These are phyloP conservation scores for Scutellaria barbata DNA, from an alignment of 257 asterid species.

Conservation along the genomic window DNA sequence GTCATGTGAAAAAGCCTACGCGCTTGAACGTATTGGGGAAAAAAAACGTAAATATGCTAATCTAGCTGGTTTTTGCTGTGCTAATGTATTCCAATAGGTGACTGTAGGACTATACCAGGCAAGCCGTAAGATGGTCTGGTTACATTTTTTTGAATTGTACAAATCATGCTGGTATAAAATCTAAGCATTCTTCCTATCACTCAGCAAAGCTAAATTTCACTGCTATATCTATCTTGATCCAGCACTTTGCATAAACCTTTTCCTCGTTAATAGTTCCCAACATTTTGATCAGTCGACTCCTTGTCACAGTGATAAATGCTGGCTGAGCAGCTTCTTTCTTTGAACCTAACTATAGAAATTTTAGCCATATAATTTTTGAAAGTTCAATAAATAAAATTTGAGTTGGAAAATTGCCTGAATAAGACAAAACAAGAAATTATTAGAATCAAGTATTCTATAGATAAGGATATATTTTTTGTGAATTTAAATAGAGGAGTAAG, in stretches of 20 bases:
- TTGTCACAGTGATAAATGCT: constrained; percentile 38
- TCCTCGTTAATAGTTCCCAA: constrained; percentile 44
- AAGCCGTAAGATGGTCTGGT: too few species aligned
- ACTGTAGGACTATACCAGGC: too few species aligned
- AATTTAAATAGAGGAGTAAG: constrained; percentile 25
- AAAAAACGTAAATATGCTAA: too few species aligned
- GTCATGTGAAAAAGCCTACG: background rate
- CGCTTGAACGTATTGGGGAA: too few species aligned
- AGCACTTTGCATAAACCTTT: background rate
- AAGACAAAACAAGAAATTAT: constrained; percentile 4
- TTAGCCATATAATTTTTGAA: constrained; percentile 35
- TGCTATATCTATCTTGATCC: too few species aligned
- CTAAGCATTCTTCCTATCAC: too few species aligned
- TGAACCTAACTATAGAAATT: constrained; percentile 28
- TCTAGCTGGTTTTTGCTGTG: too few species aligned
- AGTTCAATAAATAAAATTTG: background rate
- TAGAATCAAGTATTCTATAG: background rate
- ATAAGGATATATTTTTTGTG: constrained; percentile 12
- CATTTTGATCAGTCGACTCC: constrained; percentile 39
- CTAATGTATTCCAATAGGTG: too few species aligned
- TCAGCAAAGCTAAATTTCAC: too few species aligned
- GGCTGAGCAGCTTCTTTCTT: constrained; percentile 54
- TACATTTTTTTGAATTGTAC: too few species aligned
- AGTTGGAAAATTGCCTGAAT: background rate
- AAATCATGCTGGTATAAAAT: too few species aligned